Conservation (phyloP, 179 eudicot genomes). For the Nepenthes alata region DNA sequence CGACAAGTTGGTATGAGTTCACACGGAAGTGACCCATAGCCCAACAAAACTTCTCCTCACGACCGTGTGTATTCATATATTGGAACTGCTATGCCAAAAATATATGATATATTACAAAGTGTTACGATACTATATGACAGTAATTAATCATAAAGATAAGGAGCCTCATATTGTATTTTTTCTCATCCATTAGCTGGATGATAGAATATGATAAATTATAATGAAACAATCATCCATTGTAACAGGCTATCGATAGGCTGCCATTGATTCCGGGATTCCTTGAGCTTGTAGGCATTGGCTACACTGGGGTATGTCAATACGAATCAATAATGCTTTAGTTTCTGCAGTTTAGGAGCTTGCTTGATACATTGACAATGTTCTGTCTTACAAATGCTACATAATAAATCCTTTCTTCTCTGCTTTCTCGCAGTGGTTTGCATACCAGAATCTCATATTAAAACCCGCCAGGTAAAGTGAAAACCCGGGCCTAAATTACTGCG, state of each 20-base stretch:
- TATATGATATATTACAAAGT: too few relatives aligned
- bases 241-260: conserved; percentile 87
- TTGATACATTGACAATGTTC: background rate
- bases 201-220: too few relatives aligned
- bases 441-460: conserved; percentile 56
- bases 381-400: background rate
- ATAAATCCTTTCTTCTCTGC: background rate
- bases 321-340: background rate
- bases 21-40: too few relatives aligned
- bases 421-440: conserved; percentile 83
- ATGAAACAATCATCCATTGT: background rate
- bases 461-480: conserved; percentile 54
- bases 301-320: conserved; percentile 62
- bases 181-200: too few relatives aligned
- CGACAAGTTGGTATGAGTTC: too few relatives aligned
- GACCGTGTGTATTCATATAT: too few relatives aligned
- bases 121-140: too few relatives aligned
- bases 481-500: background rate
- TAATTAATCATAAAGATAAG: too few relatives aligned
- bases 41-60: too few relatives aligned
- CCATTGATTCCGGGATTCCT: conserved; percentile 75
- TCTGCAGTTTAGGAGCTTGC: background rate
- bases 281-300: conserved; percentile 94
- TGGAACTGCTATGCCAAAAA: too few relatives aligned
- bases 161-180: too few relatives aligned